A percentile compares a stretch with the other conserved stretches of the same genome.
Evolutionary conservation across 768 basidiomycete genomes (phyloP).

Genomic region (Kwoniella bestiolae): DNA sequence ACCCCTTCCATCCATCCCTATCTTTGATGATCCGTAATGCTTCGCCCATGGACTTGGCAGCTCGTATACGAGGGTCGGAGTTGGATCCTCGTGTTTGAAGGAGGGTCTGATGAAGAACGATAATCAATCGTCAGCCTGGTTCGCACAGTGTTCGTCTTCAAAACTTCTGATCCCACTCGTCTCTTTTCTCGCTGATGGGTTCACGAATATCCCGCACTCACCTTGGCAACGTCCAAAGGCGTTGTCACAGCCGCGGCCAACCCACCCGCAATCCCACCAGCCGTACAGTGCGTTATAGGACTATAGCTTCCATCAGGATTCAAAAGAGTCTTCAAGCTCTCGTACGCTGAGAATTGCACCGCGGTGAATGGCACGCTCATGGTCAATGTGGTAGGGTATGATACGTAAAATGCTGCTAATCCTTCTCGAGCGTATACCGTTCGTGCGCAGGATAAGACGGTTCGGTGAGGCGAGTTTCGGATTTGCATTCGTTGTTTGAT

Average conservation of each 20-base stretch:
- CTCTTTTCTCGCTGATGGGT: too few relatives aligned
- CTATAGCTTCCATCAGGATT: slow-evolving; percentile 88
- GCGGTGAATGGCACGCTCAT: slow-evolving; percentile 99
- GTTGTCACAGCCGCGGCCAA: slow-evolving; percentile 95
- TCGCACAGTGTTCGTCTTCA: neutral
- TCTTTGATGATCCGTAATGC: slow-evolving; percentile 86
- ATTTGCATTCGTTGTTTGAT: slow-evolving; percentile 99
- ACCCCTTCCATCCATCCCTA: slow-evolving; percentile 82
- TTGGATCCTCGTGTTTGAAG: slow-evolving; percentile 93
- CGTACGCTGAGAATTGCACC: slow-evolving; percentile 96
- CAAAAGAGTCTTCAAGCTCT: slow-evolving; percentile 80
- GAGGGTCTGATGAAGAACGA: slow-evolving; percentile 64
- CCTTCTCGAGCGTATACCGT: slow-evolving; percentile 87
- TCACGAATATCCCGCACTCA: slow-evolving; percentile 28
- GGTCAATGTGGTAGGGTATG: slow-evolving; percentile 94
- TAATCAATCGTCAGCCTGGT: neutral
- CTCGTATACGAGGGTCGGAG: slow-evolving; percentile 80
- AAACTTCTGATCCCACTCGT: too few relatives aligned
- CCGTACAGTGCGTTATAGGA: slow-evolving; percentile 86
- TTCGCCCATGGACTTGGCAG: slow-evolving; percentile 79
- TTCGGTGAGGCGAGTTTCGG: slow-evolving; percentile 87
- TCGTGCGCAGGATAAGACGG: slow-evolving; percentile 80
- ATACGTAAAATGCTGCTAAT: slow-evolving; percentile 89
- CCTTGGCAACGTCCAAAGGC: slow-evolving; percentile 93
- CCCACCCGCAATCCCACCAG: slow-evolving; percentile 89